phyloP scores from a whole-genome alignment of 2,329 filamentous ascomycete species.

The Orbilia quercus region DNA sequence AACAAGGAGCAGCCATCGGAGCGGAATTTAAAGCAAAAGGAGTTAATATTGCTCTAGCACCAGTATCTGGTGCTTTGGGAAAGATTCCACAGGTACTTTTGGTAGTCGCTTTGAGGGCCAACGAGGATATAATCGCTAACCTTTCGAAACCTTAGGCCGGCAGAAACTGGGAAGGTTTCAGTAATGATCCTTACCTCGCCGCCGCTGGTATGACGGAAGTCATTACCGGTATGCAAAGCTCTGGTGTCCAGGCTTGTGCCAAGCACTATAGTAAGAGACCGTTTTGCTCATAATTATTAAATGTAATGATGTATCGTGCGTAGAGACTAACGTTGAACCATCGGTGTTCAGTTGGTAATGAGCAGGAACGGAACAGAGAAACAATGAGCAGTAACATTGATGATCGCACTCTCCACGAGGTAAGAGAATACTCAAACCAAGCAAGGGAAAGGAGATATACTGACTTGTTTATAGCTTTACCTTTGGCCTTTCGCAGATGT shows the following conservation, averaged over 20 bases:
- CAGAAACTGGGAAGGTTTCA: slow-evolving; percentile 77
- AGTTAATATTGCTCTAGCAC: slow-evolving; percentile 78
- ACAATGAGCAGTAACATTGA: slow-evolving; percentile 71
- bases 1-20: slow-evolving; percentile 78
- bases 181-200: slow-evolving; percentile 79
- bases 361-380: slow-evolving; percentile 72
- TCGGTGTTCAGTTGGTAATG: slow-evolving; percentile 70
- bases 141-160: slow-evolving; percentile 71
- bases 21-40: slow-evolving; percentile 79
- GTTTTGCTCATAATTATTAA: slow-evolving; percentile 65
- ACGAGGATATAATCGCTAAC: not conserved
- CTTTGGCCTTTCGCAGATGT: slow-evolving; percentile 66
- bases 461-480: slow-evolving; percentile 73
- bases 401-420: slow-evolving; percentile 71
- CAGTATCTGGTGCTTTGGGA: slow-evolving; percentile 68
- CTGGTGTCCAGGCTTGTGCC: slow-evolving; percentile 83
- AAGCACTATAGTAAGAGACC: slow-evolving; percentile 65
- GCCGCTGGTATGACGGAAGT: slow-evolving; percentile 78
- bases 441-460: slow-evolving; percentile 73
- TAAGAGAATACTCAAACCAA: slow-evolving; percentile 63
- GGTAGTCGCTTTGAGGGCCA: not conserved
- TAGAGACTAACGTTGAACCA: slow-evolving; percentile 73
- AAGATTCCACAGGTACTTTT: slow-evolving; percentile 39
- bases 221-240: slow-evolving; percentile 81
- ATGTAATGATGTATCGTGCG: slow-evolving; percentile 73